Evolutionary conservation across 2,329 filamentous ascomycete genomes (phyloP), one percentile per base, ranked within the genome.

Genomic region (Neopestalotiopsis sp.): DNA sequence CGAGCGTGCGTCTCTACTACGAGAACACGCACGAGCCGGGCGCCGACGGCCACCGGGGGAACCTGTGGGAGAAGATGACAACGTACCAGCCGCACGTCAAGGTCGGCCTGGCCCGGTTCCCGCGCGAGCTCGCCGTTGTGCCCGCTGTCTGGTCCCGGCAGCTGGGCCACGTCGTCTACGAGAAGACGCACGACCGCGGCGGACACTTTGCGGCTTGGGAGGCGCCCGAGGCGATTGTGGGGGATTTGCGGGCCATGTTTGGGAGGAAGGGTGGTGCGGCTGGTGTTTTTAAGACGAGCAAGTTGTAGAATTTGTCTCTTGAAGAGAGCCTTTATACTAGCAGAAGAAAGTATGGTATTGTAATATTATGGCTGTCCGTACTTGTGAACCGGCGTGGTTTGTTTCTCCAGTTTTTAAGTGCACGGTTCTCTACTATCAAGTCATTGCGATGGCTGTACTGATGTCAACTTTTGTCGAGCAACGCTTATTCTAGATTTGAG

Each of bases 1-100:
- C 0, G 88, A 87, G 68, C 75, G 40, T 88, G 5, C 79, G 90
- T 7, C 92, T 94, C 49, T 95, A 95, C 79, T 94, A 94, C 73
- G 92, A 94, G 78, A 79, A 82, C 0, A 77, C 74, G 5, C 88
- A 89, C 0, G 87, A 87, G 61, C 88, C 87, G 0, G 87, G 87
- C 58, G 88, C 87, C 0, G 87, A 90, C 70, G 74, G 90, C 0
- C 86, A 40, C 28, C 45, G 45, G 5, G 38, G 40, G 3, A 74
- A 67, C 66, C 71, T 59, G 63, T 69, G 45, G 45, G 61, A 20
- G n/a, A 34, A 38, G 17, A 13, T 66, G 66, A 72, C 68, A 1
- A 82, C 81, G 66, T 72, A 80, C 1, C 75, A 79, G 53, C 6
- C 17, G 32, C 70, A 80, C 45, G 82, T 85, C 68, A 84, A 86